Percentiles rank a stretch among this genome's conserved stretches.
phyloP scores from a whole-genome alignment of 768 basidiomycete species.

The Exsudoporus frostii region DNA sequence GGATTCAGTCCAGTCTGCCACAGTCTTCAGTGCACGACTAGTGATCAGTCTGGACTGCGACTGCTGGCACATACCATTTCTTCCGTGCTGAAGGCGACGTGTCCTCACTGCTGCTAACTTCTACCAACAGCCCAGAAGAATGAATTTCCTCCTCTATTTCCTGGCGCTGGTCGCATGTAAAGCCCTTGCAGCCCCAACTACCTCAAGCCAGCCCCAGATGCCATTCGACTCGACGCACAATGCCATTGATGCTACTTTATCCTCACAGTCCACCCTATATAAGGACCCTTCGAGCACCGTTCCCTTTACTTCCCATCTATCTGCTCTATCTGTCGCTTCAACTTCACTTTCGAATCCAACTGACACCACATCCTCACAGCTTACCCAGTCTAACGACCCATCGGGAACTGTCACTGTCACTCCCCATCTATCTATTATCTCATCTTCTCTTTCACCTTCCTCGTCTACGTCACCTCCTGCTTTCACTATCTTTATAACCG shows the following conservation, averaged over 20 bases:
- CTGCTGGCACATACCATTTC: background rate
- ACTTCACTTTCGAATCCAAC: background rate
- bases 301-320: background rate
- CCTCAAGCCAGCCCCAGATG: slow-evolving; percentile 1
- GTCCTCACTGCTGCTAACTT: background rate
- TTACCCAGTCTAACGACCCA: background rate
- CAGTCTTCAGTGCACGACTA: background rate
- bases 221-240: background rate
- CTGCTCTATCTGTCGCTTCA: background rate
- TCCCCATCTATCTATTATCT: background rate
- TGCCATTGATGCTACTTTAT: background rate
- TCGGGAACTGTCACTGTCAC: background rate
- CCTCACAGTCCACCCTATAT: background rate
- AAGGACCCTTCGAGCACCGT: background rate
- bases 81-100: background rate
- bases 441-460: background rate
- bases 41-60: slow-evolving; percentile 7
- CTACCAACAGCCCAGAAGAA: background rate
- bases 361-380: background rate
- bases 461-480: background rate
- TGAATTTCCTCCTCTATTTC: slow-evolving; percentile 4
- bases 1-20: slow-evolving; percentile 7
- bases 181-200: slow-evolving; percentile 10
- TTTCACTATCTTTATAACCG: slow-evolving; percentile 7
- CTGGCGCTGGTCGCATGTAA: slow-evolving; percentile 18